These are phyloP conservation scores for Arthrobotrys conoides DNA, from an alignment of 2,329 filamentous ascomycete species.

Conservation along the genomic window DNA sequence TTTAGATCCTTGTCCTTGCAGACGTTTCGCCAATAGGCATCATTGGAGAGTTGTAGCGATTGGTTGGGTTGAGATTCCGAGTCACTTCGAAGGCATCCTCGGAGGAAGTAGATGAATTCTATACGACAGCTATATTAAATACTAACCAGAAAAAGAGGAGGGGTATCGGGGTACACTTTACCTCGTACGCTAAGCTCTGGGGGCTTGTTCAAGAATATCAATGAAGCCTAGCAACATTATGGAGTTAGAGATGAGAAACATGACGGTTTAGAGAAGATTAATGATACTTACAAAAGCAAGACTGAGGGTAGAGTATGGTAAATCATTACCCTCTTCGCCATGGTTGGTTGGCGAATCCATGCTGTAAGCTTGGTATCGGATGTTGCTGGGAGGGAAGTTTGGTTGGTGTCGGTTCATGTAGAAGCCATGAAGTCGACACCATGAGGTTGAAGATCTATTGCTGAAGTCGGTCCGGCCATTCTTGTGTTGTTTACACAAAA, in stretches of 20 bases:
- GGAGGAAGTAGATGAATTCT: constrained; percentile 56
- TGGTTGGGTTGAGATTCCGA: neutral
- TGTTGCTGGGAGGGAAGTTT: neutral
- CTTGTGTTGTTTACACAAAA: constrained; percentile 46
- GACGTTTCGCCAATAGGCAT: constrained; percentile 49
- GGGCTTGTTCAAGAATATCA: constrained; percentile 55
- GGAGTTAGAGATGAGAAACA: neutral
- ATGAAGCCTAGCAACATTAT: constrained; percentile 43
- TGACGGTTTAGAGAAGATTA: no score
- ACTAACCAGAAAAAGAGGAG: neutral
- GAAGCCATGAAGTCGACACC: neutral
- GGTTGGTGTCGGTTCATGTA: neutral
- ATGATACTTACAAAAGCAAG: constrained; percentile 39
- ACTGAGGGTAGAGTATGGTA: constrained; percentile 26
- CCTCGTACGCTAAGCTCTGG: constrained; percentile 48
- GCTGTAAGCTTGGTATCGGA: neutral
- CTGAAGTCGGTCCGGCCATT: neutral
- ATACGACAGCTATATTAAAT: neutral
- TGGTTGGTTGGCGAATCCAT: constrained; percentile 23
- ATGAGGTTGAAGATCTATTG: neutral
- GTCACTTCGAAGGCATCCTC: constrained; percentile 45
- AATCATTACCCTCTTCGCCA: neutral
- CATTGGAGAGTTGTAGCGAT: constrained; percentile 33
- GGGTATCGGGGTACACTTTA: neutral
- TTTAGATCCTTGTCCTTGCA: constrained; percentile 45